These are phyloP conservation scores for Fusarium sp. DNA, from an alignment of 2,329 filamentous ascomycete genomes.

Conservation along the genomic window DNA sequence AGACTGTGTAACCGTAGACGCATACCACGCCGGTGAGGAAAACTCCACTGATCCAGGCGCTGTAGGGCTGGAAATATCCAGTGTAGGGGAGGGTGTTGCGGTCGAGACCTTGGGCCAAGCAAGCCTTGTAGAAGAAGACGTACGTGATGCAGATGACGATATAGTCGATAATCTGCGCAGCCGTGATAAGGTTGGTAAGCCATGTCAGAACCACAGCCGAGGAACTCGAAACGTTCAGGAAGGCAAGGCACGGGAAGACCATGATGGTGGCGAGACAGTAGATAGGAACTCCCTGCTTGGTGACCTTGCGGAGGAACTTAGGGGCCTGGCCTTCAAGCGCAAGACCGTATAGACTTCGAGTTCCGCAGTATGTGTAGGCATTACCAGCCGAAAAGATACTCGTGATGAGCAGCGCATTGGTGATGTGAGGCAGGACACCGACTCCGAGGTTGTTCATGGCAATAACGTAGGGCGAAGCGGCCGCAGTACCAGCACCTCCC, in stretches of 20 bases:
- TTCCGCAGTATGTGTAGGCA: slow-evolving; percentile 59
- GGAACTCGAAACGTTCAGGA: slow-evolving; percentile 57
- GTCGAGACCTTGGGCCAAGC: slow-evolving; percentile 58
- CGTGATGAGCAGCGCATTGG: slow-evolving; percentile 59
- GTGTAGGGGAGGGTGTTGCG: slow-evolving; percentile 62
- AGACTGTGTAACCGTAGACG: slow-evolving; percentile 62
- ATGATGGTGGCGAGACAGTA: slow-evolving; percentile 63
- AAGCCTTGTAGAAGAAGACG: slow-evolving; percentile 58
- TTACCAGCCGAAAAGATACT: slow-evolving; percentile 56
- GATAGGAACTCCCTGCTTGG: slow-evolving; percentile 65
- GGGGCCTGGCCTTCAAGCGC: slow-evolving; percentile 58
- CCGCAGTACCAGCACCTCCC: slow-evolving; percentile 52
- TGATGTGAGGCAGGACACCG: slow-evolving; percentile 59
- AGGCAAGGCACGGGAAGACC: slow-evolving; percentile 59
- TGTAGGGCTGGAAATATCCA: slow-evolving; percentile 65
- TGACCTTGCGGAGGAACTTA: slow-evolving; percentile 63
- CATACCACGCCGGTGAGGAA: slow-evolving; percentile 38
- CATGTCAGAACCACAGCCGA: slow-evolving; percentile 58
- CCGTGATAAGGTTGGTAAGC: slow-evolving; percentile 63
- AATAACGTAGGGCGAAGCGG: slow-evolving; percentile 67
- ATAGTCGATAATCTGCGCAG: slow-evolving; percentile 66
- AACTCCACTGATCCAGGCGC: slow-evolving; percentile 52
- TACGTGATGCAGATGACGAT: slow-evolving; percentile 60
- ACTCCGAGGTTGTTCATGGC: slow-evolving; percentile 64
- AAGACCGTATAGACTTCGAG: slow-evolving; percentile 57